Base-by-base conservation (phyloP, 805 yeast genomes). In the Zygoascus biomembranicola region DNA sequence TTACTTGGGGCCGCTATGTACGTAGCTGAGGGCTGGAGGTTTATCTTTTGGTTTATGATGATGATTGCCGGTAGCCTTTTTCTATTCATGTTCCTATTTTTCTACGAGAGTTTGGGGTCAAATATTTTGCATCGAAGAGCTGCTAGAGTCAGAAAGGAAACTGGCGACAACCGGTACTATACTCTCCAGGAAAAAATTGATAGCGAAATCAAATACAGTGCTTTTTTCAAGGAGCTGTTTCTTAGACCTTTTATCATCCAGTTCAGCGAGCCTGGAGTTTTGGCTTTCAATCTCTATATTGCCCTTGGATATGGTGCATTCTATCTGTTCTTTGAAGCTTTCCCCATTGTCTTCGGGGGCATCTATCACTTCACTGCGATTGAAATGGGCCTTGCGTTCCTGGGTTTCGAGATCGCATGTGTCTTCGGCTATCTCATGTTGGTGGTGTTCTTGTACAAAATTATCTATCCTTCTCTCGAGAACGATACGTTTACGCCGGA, bases 281-380 rank as follows among this genome's bases (percentile, higher is more conserved):
- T 81, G 16, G 69, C 80, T 28, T 74, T 80, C 55, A 74, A 81
- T 61, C 18, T 75, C 28, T 81, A 80, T 63, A 68, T 77, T 57
- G 79, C 82, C 0, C 59, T 81, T 50, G 69, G 74, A 6, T 82
- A 81, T 63, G 77, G 83, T 31, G 65, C 76, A 31, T 58, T 78
- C 55, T 82, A 79, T 63, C 63, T 80, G 23, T 81, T 78, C 71
- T 79, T 81, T 59, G 87, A 82, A 65, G 81, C 80, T 5, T 79
- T 79, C 66, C 87, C 87, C 9, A 69, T 81, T 41, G 80, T 78
- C 2, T 82, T 76, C 56, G 52, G 57, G 6, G 77, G 72, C 2
- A 61, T 71, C 20, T 72, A 78, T 57, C 61, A 70, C 35, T 82
- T 82, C 65, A 72, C 78, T 4, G 60, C 72, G 28, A 71, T 79